Percentiles rank a stretch among this genome's conserved stretches.
phyloP scores from a whole-genome alignment of 768 basidiomycete genomes.

The Termitomyces sp. region DNA sequence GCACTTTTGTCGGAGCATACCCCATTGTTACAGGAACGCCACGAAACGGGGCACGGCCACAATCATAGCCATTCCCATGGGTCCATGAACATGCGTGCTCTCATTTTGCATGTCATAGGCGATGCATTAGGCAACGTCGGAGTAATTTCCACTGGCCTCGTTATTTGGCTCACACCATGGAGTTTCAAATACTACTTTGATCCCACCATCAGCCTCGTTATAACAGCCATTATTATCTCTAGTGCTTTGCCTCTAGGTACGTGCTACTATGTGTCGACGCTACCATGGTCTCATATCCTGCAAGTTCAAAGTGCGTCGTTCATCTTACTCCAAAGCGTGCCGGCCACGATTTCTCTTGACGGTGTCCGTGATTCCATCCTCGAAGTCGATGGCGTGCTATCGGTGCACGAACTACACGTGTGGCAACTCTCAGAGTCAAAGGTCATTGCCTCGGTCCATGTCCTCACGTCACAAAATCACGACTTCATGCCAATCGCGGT shows the following conservation, averaged over 20 bases:
- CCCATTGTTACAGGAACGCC: conserved; percentile 32
- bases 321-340: conserved; percentile 93
- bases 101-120: conserved; percentile 91
- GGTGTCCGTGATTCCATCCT: conserved; percentile 81
- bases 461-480: conserved; percentile 72
- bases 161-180: conserved; percentile 90
- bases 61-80: conserved; percentile 41
- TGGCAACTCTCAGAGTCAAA: conserved; percentile 98
- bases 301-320: conserved; percentile 86
- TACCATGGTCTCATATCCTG: neutral
- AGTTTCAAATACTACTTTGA: conserved; percentile 88
- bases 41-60: conserved; percentile 15
- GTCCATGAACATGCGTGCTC: conserved; percentile 97
- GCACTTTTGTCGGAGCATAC: conserved; percentile 34
- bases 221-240: conserved; percentile 95
- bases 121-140: conserved; percentile 98
- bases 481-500: conserved; percentile 92
- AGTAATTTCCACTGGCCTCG: conserved; percentile 90
- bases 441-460: conserved; percentile 93
- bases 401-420: conserved; percentile 91
- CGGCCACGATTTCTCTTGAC: conserved; percentile 84
- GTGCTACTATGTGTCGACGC: conserved; percentile 15
- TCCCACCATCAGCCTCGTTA: conserved; percentile 88
- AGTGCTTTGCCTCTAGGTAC: conserved; percentile 87
- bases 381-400: conserved; percentile 77